Evolutionary conservation across 2,329 filamentous ascomycete species (phyloP), one percentile per base, ranked within the genome.

Genomic region (Penicillium sp.): DNA sequence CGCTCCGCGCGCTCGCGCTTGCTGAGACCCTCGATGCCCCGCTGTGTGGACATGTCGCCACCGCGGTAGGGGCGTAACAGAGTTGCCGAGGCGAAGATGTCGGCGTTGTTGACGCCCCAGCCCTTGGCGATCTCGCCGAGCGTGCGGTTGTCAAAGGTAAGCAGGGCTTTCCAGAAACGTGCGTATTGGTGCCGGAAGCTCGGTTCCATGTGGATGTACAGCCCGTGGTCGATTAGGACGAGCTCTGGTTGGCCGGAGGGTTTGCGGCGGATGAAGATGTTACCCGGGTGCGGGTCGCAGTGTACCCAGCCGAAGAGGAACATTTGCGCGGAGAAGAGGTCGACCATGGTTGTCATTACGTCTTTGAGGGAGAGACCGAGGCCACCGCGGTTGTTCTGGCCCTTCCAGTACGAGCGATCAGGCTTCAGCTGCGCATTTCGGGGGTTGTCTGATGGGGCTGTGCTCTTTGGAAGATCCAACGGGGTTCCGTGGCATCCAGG

Each of bases 271-370:
- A 98, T 89, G 78, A 99, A 96, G 74, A 98, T 95, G 78, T 99
- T 99, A 31, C 94, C 94, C 1, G 95, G 95, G 72, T 99, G 95
- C 10, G 95, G 95, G 74, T 99, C 95, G 78, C 94, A 97, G 79
- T 99, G 94, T 0, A 98, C 91, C 44, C 91, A 85, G 13, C 95
- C 95, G 91, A 92, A 98, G 64, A 96, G 89, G 81, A 97, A 99
- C 84, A 98, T 98, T 73, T 98, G 94, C 2, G 92, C 93, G n/a
- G 89, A 91, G 80, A 98, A 99, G 36, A 98, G 84, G 73, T 97
- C 94, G 51, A 97, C 86, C 87, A 98, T 97, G 35, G 92, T 97
- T 6, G 89, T 90, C 95, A 98, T 98, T 59, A 97, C 92, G 59
- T 94, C 89, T 70, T 90, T 90, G 33, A 92, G 81, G 7, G 86